Base-by-base conservation (phyloP, 768 basidiomycete species). In the Leccinellum albellum region DNA sequence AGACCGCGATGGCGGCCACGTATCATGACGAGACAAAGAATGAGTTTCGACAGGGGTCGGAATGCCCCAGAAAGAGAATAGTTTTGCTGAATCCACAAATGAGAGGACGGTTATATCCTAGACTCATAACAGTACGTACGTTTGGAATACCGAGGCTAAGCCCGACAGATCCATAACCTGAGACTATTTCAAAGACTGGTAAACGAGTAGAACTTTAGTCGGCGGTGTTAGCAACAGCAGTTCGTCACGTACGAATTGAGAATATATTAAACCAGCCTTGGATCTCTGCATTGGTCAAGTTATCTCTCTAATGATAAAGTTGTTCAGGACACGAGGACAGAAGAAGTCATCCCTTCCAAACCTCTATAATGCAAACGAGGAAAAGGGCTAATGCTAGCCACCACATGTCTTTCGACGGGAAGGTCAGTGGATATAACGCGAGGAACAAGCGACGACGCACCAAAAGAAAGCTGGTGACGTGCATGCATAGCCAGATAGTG, bases 361-460 rank as follows among this genome's bases (percentile, higher is more conserved):
- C 92, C 81, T 98, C 97, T 59, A 97, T 86, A 61, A 98, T 96
- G 69, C 95, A 98, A 40, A 98, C 78, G 2, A 97, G 71, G 73
- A 94, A 94, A 13, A 98, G 72, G 0, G 91, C 93, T 13, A 92
- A 23, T 6, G 67, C 89, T 21, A 98, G 72, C 94, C 94, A 97
- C 96, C 95, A 97, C 83, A 98, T 93, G 72, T 97, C 95, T 94
- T 60, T 14, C n/a, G n/a, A 48, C 45, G 13, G 31, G n/a, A 15
- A 49, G 42, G 57, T 56, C 9, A 60, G 15, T 49, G 29, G 31
- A 32, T n/a, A 52, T 17, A 2, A 20, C 5, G n/a, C 1, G 13
- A 21, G 7, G n/a, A 52, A 51, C 51, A 45, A 31, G 51, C 14
- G 26, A 48, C 24, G 26, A 66, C 81, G 55, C 61, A 90, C 91